Evolutionary conservation across 2,329 filamentous ascomycete species (phyloP).

Genomic region (Septoria linicola): DNA sequence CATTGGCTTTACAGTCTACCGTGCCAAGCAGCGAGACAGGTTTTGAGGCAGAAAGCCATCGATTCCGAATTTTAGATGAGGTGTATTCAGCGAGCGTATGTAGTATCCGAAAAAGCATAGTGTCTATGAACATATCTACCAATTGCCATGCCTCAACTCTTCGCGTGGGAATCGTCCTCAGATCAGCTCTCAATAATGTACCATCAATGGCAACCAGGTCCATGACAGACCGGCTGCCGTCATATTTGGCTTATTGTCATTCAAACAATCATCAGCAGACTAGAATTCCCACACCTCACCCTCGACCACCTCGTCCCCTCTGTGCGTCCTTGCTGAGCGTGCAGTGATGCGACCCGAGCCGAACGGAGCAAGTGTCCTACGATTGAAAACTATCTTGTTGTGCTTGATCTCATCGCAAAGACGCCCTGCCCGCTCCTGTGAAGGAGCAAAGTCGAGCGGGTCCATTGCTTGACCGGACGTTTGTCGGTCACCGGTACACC

Average conservation of each 20-base stretch:
- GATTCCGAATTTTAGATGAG: neutral
- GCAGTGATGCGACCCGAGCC: constrained; percentile 18
- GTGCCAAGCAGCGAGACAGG: constrained; percentile 54
- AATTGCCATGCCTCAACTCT: constrained; percentile 2
- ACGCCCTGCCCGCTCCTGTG: constrained; percentile 6
- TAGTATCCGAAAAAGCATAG: constrained; percentile 12
- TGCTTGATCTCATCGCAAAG: constrained; percentile 31
- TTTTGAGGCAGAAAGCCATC: constrained; percentile 38
- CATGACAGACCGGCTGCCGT: constrained; percentile 30
- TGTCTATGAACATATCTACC: constrained; percentile 12
- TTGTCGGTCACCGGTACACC: constrained; percentile 19
- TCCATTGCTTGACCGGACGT: constrained; percentile 24
- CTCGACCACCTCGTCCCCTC: constrained; percentile 7
- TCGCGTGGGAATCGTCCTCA: constrained; percentile 29
- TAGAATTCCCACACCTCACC: constrained; percentile 5
- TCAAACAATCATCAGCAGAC: constrained; percentile 33
- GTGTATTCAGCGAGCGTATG: constrained; percentile 6
- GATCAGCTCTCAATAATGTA: constrained; percentile 37
- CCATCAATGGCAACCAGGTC: constrained; percentile 35
- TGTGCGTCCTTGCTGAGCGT: constrained; percentile 26
- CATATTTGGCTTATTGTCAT: constrained; percentile 36
- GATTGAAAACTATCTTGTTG: constrained; percentile 42
- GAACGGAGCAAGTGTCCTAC: constrained; percentile 38
- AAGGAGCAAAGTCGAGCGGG: constrained; percentile 4
- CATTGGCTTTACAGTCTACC: constrained; percentile 80